Evolutionary conservation across 148 eudicot species (phyloP), one percentile per base, ranked within the genome.

Genomic region (Chenopodium berlandieri): DNA sequence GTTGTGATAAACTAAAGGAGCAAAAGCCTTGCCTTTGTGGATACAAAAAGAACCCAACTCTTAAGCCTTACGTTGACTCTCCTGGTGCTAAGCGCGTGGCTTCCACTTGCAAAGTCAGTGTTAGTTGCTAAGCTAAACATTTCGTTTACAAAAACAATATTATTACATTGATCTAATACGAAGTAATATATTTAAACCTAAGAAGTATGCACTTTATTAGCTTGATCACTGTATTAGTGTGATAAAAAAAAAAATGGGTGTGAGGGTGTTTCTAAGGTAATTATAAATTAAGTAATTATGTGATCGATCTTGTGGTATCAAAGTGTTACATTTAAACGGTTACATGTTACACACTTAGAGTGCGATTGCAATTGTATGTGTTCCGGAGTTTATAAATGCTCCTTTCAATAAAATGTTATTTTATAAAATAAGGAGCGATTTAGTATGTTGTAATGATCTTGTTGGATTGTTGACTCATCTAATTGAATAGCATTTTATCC

Each of bases 1-100:
- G 92, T 69, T 91, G 94, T 85, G 60, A 76, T 11, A 91, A 80
- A 71, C 65, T 91, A 16, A 80, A 62, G 71, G 56, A 89, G 78
- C 94, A 91, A 47, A 84, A 63, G 68, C 87, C 87, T 2, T 87
- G 87, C 76, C 85, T 87, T n/a, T 87, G 89, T 72, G 65, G 68
- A 2, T 87, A 87, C 77, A 72, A 48, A 27, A 79, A 52, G 63
- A 77, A 87, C 79, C 89, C 89, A 3, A 79, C 56, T 12, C 79
- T 87, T 46, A 75, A 69, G 65, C 77, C 80, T 50, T 87, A 87
- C 65, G 69, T 87, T 17, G 71, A 79, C 62, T 84, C 85, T 10
- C 87, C 87, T 66, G 83, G 73, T 12, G 89, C 89, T 65, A 87
- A 73, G 70, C 86, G 81, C 34, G 85, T 87, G 11, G 82, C 89